Base-by-base conservation (phyloP, 768 basidiomycete species). In the Pulveroboletus sp. region DNA sequence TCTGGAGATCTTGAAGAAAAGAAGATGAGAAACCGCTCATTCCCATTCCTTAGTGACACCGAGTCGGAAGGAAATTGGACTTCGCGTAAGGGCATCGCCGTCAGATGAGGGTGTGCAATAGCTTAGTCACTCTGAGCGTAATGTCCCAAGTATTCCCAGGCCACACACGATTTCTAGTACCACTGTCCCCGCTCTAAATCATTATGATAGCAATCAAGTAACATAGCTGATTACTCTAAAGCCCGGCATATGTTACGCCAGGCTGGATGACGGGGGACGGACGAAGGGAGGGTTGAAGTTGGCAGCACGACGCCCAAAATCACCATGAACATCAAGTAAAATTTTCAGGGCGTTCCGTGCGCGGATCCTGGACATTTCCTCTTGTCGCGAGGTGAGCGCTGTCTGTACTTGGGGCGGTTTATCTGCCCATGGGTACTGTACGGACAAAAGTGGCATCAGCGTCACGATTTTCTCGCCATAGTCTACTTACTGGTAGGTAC, bases 261-360 rank as follows among this genome's bases (percentile, higher is more conserved):
- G 49, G 28, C 50, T 62, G n/a, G 55, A 48, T 24, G 59, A 54
- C 27, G 57, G 36, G 15, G 63, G 32, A 4, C 56, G 55, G 30
- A 58, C 43, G 17, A 66, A 46, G 36, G 65, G 59, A 32, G 65
- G 65, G 11, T 28, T 60, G 36, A 67, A 67, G 42, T 53, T 68
- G 26, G 74, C 73, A 14, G 77, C 79, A 39, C 80, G 76, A 43
- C 81, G 75, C 24, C 86, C 86, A 71, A 92, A 88, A 66, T 93
- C 89, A n/a, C 89, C 88, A 69, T 91, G 89, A 35, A 90, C 86
- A 60, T 93, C 92, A 63, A 93, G 72, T 55, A 93, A 69, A 52
- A 93, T 92, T 69, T 93, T 93, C 61, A 99, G 79, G 13, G 93
- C 95, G 74, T 97, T 97, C 50, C 95, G 79, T 17, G 96, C 95